These are phyloP conservation scores for Marvania coccoides DNA, from an alignment of 139 green algal species.

Conservation along the genomic window DNA sequence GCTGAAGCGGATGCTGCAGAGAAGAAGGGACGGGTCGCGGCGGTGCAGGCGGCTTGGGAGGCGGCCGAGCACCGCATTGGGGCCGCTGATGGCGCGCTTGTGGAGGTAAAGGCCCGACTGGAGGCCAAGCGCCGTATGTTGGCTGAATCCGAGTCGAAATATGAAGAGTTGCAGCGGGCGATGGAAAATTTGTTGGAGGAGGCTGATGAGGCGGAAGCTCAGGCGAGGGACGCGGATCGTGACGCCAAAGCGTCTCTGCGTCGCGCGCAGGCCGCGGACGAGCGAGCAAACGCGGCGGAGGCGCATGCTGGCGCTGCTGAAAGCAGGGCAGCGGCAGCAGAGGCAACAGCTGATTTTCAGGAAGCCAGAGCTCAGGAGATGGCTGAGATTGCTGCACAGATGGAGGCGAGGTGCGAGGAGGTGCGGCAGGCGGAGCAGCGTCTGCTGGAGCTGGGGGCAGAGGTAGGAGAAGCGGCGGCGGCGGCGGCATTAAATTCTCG, in stretches of 20 bases:
- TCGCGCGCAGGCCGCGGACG: background rate
- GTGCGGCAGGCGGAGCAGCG: background rate
- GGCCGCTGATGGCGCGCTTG: background rate
- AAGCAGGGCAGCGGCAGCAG: background rate
- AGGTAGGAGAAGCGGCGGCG: background rate
- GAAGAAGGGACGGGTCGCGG: background rate
- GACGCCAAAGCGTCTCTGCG: too few relatives aligned
- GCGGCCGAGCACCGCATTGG: background rate
- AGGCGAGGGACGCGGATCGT: background rate
- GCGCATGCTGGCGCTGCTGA: background rate
- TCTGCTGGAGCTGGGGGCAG: background rate
- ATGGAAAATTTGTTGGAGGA: background rate
- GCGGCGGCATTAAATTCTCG: too few relatives aligned
- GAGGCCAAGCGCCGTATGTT: background rate
- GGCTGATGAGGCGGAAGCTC: background rate
- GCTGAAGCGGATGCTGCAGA: background rate
- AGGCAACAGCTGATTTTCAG: background rate
- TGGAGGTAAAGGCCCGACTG: background rate
- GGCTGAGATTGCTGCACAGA: background rate
- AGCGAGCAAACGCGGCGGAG: background rate
- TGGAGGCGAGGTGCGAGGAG: background rate
- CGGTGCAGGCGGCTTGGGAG: background rate
- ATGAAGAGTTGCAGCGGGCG: conserved; percentile 2
- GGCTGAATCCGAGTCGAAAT: background rate
- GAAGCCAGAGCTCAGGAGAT: background rate